phyloP scores from a whole-genome alignment of 2,329 filamentous ascomycete genomes.

The Graphium sp. region DNA sequence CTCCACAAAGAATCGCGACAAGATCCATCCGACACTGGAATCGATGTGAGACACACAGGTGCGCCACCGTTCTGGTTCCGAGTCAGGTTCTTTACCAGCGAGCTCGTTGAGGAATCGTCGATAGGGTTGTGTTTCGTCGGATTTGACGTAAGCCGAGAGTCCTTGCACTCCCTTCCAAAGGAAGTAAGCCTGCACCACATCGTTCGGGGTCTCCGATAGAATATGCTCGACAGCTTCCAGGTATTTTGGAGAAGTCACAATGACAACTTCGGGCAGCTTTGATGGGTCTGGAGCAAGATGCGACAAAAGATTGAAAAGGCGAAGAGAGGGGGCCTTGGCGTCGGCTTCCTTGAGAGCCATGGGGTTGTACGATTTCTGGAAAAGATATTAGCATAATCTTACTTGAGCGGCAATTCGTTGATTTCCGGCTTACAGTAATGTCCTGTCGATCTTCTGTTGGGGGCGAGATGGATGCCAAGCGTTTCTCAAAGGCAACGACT shows the following conservation, averaged over 20 bases:
- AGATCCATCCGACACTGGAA: slow-evolving; percentile 44
- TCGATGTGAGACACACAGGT: slow-evolving; percentile 44
- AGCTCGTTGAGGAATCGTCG: slow-evolving; percentile 42
- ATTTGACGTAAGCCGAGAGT: slow-evolving; percentile 36
- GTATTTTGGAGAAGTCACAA: slow-evolving; percentile 43
- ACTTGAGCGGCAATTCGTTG: too few species aligned
- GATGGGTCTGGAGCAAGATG: slow-evolving; percentile 34
- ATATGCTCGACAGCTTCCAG: slow-evolving; percentile 39
- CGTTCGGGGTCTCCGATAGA: slow-evolving; percentile 31
- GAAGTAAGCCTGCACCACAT: slow-evolving; percentile 44
- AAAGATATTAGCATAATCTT: too few species aligned
- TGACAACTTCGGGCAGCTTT: slow-evolving; percentile 35
- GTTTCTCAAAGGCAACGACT: slow-evolving; percentile 40
- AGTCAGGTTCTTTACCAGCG: slow-evolving; percentile 42
- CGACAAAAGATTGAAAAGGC: slow-evolving; percentile 32
- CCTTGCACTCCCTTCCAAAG: slow-evolving; percentile 44
- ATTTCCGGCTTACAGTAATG: slow-evolving; percentile 37
- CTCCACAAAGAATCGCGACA: slow-evolving; percentile 55
- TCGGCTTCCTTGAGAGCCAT: slow-evolving; percentile 37
- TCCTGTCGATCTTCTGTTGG: slow-evolving; percentile 40
- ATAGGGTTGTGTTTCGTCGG: slow-evolving; percentile 41
- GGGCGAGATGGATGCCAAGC: slow-evolving; percentile 40
- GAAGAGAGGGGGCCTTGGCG: slow-evolving; percentile 36
- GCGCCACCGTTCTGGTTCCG: slow-evolving; percentile 48
- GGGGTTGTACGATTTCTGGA: slow-evolving; percentile 50